phyloP scores from a whole-genome alignment of 495 filamentous ascomycete species.

The Cercophora sp. region DNA sequence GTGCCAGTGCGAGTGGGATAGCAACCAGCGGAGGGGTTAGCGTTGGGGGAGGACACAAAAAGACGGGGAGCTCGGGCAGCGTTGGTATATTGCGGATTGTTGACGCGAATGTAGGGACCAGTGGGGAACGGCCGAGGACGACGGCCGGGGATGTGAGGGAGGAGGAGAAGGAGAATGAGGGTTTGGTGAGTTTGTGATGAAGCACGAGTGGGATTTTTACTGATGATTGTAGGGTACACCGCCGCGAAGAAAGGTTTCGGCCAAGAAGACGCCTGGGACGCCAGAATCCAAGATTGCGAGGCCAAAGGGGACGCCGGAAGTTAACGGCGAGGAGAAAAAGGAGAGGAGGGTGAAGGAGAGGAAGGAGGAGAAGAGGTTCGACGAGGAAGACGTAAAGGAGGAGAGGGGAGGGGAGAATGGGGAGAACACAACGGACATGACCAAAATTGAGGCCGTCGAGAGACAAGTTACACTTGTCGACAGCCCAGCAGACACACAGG shows the following conservation, averaged over 20 bases:
- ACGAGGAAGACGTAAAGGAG: neutral
- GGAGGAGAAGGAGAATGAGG: constrained; percentile 2
- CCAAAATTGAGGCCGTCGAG: neutral
- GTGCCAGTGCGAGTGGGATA: too few relatives aligned
- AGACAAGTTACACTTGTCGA: too few relatives aligned
- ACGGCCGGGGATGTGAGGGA: neutral
- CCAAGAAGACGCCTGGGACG: too few relatives aligned
- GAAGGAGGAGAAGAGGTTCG: neutral
- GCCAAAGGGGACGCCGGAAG: neutral
- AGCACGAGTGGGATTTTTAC: neutral
- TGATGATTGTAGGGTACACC: neutral
- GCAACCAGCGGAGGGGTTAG: constrained; percentile 1
- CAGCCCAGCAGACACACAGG: neutral
- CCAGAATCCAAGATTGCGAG: neutral
- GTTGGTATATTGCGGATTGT: constrained; percentile 8
- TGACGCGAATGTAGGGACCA: constrained; percentile 19
- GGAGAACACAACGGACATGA: neutral
- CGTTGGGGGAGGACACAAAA: neutral
- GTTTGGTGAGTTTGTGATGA: neutral
- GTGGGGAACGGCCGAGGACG: neutral
- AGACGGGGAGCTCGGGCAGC: neutral
- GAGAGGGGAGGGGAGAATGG: neutral
- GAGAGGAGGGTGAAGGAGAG: too few relatives aligned
- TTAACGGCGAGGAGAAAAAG: too few relatives aligned
- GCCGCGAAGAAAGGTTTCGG: too few relatives aligned